phyloP scores from a whole-genome alignment of 352 stramenopile species.

The Globisporangium radiosum region DNA sequence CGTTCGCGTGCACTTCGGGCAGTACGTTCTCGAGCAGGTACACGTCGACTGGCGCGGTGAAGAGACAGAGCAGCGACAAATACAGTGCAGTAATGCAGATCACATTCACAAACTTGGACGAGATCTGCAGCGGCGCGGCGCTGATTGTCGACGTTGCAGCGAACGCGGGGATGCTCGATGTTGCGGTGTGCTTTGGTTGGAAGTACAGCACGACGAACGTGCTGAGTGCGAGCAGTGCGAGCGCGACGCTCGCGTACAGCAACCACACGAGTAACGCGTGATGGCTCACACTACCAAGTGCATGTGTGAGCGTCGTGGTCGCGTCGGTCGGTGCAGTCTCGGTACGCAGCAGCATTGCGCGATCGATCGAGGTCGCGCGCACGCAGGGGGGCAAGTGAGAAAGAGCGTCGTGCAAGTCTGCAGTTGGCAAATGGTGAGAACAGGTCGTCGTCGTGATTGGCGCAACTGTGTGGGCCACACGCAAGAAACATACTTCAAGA shows the following conservation, averaged over 20 bases:
- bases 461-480: background rate
- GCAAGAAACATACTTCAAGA: conserved; percentile 9
- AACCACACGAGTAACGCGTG: conserved; percentile 45
- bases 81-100: conserved; percentile 71
- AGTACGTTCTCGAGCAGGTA: conserved; percentile 70
- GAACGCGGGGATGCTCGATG: conserved; percentile 47
- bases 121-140: conserved; percentile 48
- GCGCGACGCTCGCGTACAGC: conserved; percentile 53
- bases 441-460: too few relatives aligned
- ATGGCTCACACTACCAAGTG: conserved; percentile 21
- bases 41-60: conserved; percentile 74
- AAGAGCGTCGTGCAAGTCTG: background rate
- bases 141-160: conserved; percentile 49
- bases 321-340: background rate
- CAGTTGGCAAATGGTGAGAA: too few relatives aligned
- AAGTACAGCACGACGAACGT: conserved; percentile 50
- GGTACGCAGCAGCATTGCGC: conserved; percentile 12
- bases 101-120: conserved; percentile 60
- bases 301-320: background rate
- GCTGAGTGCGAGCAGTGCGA: conserved; percentile 53
- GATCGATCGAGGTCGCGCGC: background rate
- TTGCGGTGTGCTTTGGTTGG: conserved; percentile 47
- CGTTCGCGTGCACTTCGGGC: conserved; percentile 49
- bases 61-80: conserved; percentile 63
- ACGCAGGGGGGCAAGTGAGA: background rate